These are phyloP conservation scores for Schizochytrium sp. DNA, from an alignment of 108 stramenopile genomes.

Conservation along the genomic window DNA sequence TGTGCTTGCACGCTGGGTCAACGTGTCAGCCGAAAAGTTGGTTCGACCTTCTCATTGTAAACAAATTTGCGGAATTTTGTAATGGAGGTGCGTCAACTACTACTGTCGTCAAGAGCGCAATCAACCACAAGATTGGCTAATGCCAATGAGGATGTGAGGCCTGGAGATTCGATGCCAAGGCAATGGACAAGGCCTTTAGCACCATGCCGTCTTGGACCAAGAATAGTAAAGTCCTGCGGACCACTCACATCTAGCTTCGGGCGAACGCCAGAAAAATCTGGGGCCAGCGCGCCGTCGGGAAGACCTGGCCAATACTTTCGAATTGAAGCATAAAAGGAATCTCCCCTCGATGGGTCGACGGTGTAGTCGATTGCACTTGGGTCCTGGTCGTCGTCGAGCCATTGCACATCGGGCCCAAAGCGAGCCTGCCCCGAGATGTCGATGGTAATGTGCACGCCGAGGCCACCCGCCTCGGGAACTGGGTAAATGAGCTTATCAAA, in stretches of 20 bases:
- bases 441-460: slow-evolving; percentile 44
- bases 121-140: slow-evolving; percentile 1
- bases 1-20: too few relatives aligned
- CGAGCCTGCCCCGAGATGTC: slow-evolving; percentile 36
- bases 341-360: slow-evolving; percentile 25
- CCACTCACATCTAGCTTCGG: slow-evolving; percentile 12
- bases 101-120: too few relatives aligned
- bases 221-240: neutral
- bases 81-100: too few relatives aligned
- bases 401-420: slow-evolving; percentile 48
- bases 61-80: too few relatives aligned
- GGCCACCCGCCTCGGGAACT: slow-evolving; percentile 38
- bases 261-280: slow-evolving; percentile 19
- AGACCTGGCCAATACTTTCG: slow-evolving; percentile 21
- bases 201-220: neutral
- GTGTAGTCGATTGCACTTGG: slow-evolving; percentile 23
- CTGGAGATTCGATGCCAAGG: slow-evolving; percentile 30
- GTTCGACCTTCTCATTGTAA: too few relatives aligned
- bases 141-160: slow-evolving; percentile 21
- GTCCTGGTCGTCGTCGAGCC: neutral
- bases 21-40: too few relatives aligned
- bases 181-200: neutral
- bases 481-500: slow-evolving; percentile 44
- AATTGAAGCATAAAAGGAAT: neutral
- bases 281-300: neutral